A percentile compares a stretch with the other conserved stretches of the same genome.
Evolutionary conservation across 176 grass and related monocot species (phyloP).

Genomic region (Leersia perrieri): DNA sequence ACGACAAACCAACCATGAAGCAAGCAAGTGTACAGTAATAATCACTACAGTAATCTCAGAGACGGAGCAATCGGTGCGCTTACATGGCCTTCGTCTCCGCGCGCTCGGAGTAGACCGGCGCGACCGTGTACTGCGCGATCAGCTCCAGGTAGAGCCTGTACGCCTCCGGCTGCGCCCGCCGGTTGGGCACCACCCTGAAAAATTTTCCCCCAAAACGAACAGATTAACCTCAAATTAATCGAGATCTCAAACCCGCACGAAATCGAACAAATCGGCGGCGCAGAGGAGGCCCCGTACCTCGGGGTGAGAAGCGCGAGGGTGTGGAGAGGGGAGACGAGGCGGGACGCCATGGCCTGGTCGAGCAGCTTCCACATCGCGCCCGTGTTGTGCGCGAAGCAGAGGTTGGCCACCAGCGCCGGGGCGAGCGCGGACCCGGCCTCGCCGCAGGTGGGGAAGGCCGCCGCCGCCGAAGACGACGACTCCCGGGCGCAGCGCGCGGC

Average conservation of each 20-base stretch:
- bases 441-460: background rate
- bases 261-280: background rate
- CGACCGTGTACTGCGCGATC: conserved; percentile 37
- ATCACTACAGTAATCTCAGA: background rate
- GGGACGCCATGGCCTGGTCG: conserved; percentile 66
- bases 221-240: background rate
- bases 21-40: background rate
- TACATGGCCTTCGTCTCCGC: conserved; percentile 33
- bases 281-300: conserved; percentile 27
- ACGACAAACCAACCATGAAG: background rate
- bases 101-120: conserved; percentile 19
- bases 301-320: conserved; percentile 59
- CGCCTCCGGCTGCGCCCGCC: conserved; percentile 56
- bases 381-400: conserved; percentile 62
- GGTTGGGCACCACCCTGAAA: conserved; percentile 51
- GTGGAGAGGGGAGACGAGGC: conserved; percentile 45
- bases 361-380: conserved; percentile 66
- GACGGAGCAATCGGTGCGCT: background rate
- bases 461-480: background rate
- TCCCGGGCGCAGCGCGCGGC: conserved; percentile 43
- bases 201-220: background rate
- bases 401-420: conserved; percentile 41
- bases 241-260: background rate
- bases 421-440: conserved; percentile 28
- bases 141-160: conserved; percentile 71